These are phyloP conservation scores for Cucurbita maxima DNA, from an alignment of 306 rosid species.

Conservation along the genomic window DNA sequence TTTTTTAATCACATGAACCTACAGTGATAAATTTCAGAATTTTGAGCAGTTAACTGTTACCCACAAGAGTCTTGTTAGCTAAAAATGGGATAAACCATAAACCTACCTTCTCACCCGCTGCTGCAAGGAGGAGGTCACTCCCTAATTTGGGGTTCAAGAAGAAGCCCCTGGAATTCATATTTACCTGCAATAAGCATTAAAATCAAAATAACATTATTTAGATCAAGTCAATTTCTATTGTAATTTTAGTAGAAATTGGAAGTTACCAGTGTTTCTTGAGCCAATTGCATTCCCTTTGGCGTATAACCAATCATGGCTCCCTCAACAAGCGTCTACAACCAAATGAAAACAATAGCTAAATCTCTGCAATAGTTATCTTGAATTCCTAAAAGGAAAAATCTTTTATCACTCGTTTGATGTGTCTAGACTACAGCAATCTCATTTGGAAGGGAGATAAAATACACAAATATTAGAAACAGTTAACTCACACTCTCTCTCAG, in stretches of 20 bases:
- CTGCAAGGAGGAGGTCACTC: constrained; percentile 57
- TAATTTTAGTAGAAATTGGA: not conserved
- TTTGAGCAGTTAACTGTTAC: not conserved
- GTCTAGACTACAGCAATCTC: not conserved
- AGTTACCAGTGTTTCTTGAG: constrained; percentile 63
- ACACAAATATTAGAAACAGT: not conserved
- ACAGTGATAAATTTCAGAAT: not conserved
- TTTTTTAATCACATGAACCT: not conserved
- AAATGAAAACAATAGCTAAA: constrained; percentile 14
- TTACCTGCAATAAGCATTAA: constrained; percentile 27
- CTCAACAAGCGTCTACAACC: constrained; percentile 56
- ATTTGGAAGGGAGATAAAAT: not conserved
- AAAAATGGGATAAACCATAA: not conserved
- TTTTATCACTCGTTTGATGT: not conserved
- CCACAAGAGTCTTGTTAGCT: constrained; percentile 1
- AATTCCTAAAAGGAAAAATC: not conserved
- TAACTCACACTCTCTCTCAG: not conserved
- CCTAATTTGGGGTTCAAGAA: constrained; percentile 32
- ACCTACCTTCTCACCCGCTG: constrained; percentile 82
- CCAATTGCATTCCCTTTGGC: constrained; percentile 78
- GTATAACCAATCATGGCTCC: constrained; percentile 93
- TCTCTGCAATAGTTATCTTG: not conserved
- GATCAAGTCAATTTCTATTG: not conserved
- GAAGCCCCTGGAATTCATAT: constrained; percentile 42
- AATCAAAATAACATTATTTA: not conserved